phyloP scores from a whole-genome alignment of 2,329 filamentous ascomycete species.

The Sporothrix sp. region DNA sequence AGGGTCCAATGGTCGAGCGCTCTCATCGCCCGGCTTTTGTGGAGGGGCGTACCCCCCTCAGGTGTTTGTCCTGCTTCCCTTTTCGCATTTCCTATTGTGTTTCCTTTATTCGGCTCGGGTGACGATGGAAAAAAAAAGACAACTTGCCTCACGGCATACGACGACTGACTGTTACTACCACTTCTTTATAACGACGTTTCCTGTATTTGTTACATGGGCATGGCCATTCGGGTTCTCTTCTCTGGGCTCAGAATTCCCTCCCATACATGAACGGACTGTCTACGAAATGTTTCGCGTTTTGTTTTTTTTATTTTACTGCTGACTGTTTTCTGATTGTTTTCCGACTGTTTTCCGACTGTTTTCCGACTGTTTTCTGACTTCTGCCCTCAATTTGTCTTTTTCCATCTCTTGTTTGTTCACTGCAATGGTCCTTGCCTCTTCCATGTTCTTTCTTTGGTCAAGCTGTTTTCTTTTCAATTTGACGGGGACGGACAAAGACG shows the following conservation, averaged over 20 bases:
- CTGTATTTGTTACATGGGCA: background rate
- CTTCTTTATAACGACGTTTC: background rate
- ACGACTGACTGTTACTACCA: conserved; percentile 8
- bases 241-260: no score
- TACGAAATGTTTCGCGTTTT: background rate
- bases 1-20: background rate
- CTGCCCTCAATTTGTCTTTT: no score
- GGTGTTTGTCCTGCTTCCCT: background rate
- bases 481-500: no score
- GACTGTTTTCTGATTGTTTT: no score
- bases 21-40: background rate
- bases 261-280: no score
- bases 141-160: conserved; percentile 18
- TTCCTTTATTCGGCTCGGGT: background rate
- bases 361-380: background rate
- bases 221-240: no score
- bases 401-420: no score
- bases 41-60: background rate
- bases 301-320: background rate
- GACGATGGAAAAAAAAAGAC: conserved; percentile 14
- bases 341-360: no score
- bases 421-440: no score
- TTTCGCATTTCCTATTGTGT: background rate
- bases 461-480: no score
- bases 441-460: no score